Evolutionary conservation across 2,329 filamentous ascomycete species (phyloP).

Genomic region (Nannizziopsis arthrosporioides): DNA sequence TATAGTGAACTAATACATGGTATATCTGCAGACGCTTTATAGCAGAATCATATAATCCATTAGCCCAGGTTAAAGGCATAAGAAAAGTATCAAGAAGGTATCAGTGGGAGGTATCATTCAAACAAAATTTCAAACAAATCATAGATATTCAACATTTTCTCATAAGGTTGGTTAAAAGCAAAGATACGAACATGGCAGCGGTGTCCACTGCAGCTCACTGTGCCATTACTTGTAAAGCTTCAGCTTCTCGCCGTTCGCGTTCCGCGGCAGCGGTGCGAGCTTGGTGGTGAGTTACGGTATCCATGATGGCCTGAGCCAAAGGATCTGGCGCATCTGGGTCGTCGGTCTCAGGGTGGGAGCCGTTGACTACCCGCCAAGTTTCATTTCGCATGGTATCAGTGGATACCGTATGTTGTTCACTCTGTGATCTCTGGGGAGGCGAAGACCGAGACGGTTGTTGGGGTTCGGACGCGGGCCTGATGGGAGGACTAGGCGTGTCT

Average conservation of each 20-base stretch:
- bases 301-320: constrained; percentile 33
- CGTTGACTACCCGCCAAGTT: constrained; percentile 6
- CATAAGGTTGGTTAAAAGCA: background rate
- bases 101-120: too few species aligned
- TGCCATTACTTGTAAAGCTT: constrained; percentile 7
- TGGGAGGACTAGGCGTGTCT: background rate
- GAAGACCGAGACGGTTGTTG: constrained; percentile 18
- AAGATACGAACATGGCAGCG: background rate
- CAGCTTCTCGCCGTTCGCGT: constrained; percentile 7
- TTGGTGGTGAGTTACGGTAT: constrained; percentile 31
- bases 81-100: too few species aligned
- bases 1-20: too few species aligned
- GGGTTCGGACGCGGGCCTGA: constrained; percentile 17
- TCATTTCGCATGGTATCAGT: constrained; percentile 13
- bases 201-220: background rate
- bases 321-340: constrained; percentile 32
- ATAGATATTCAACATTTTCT: background rate
- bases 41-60: too few species aligned
- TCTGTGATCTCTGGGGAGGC: constrained; percentile 28
- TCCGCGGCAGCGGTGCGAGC: constrained; percentile 24
- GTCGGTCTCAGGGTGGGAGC: constrained; percentile 9
- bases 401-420: constrained; percentile 23
- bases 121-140: too few species aligned
- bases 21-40: too few species aligned
- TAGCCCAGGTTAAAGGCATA: too few species aligned